These are phyloP conservation scores for Hypomyces rosellus DNA, from an alignment of 2,329 filamentous ascomycete genomes.

Conservation along the genomic window DNA sequence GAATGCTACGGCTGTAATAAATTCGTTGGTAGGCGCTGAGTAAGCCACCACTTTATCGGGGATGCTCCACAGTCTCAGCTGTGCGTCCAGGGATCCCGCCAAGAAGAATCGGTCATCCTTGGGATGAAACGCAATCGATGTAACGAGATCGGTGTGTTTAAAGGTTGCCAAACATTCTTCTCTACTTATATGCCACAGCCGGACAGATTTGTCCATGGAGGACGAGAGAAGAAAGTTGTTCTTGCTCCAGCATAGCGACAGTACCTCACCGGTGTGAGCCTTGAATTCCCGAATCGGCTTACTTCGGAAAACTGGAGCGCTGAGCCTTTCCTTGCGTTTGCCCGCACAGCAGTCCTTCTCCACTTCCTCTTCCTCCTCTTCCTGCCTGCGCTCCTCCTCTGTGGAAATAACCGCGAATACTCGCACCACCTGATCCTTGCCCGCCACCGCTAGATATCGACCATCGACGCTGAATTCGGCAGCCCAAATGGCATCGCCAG, in stretches of 20 bases:
- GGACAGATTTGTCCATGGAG: conserved; percentile 96
- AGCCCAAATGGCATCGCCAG: conserved; percentile 75
- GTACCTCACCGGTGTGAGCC: conserved; percentile 77
- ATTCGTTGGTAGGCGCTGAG: conserved; percentile 68
- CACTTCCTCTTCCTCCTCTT: conserved; percentile 56
- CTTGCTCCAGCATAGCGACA: conserved; percentile 97
- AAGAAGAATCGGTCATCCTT: conserved; percentile 95
- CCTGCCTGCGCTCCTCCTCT: conserved; percentile 66
- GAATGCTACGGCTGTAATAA: conserved; percentile 92
- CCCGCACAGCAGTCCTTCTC: conserved; percentile 37
- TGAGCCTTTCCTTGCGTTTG: conserved; percentile 53
- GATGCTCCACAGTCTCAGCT: conserved; percentile 90
- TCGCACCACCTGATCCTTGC: conserved; percentile 77
- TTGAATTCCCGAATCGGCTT: conserved; percentile 73
- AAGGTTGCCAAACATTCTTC: conserved; percentile 87
- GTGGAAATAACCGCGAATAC: conserved; percentile 86
- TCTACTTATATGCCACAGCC: conserved; percentile 85
- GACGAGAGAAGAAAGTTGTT: conserved; percentile 96
- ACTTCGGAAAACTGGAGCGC: conserved; percentile 81
- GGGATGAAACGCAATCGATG: conserved; percentile 90
- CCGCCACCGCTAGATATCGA: conserved; percentile 83
- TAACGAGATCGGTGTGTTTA: conserved; percentile 91
- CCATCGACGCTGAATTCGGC: conserved; percentile 91
- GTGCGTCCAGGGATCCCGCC: conserved; percentile 84
- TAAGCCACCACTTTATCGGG: conserved; percentile 92